Evolutionary conservation across 768 basidiomycete genomes (phyloP).

Genomic region (Mycena amicta): DNA sequence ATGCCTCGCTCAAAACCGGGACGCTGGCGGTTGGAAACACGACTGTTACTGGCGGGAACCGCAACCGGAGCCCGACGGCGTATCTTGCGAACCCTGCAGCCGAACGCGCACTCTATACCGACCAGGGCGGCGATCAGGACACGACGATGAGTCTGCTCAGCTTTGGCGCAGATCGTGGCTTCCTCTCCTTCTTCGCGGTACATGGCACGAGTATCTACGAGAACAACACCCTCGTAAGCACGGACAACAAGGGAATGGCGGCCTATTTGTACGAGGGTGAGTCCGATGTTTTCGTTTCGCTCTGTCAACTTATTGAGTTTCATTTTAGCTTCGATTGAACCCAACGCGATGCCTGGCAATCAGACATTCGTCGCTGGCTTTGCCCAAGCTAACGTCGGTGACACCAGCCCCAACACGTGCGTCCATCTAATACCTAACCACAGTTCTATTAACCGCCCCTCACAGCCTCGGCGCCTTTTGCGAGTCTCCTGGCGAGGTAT

Average conservation of each 20-base stretch:
- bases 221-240: slow-evolving; percentile 81
- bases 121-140: slow-evolving; percentile 60
- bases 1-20: slow-evolving; percentile 61
- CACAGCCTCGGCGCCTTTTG: slow-evolving; percentile 70
- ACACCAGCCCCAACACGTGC: slow-evolving; percentile 81
- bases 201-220: slow-evolving; percentile 80
- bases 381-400: slow-evolving; percentile 80
- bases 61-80: slow-evolving; percentile 74
- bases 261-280: slow-evolving; percentile 78
- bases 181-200: slow-evolving; percentile 76
- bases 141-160: slow-evolving; percentile 72
- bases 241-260: slow-evolving; percentile 87
- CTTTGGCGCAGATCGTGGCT: slow-evolving; percentile 63
- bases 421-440: slow-evolving; percentile 12
- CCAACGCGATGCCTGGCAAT: slow-evolving; percentile 66
- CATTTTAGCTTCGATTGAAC: slow-evolving; percentile 69
- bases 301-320: too few relatives aligned
- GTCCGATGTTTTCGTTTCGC: neutral
- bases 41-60: slow-evolving; percentile 67
- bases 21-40: slow-evolving; percentile 67
- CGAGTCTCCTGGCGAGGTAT: slow-evolving; percentile 70
- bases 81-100: slow-evolving; percentile 75
- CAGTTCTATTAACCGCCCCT: neutral
- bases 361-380: slow-evolving; percentile 75
- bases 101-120: slow-evolving; percentile 64